Conservation (phyloP, 805 yeast genomes). For the Wickerhamiella shivajii region DNA sequence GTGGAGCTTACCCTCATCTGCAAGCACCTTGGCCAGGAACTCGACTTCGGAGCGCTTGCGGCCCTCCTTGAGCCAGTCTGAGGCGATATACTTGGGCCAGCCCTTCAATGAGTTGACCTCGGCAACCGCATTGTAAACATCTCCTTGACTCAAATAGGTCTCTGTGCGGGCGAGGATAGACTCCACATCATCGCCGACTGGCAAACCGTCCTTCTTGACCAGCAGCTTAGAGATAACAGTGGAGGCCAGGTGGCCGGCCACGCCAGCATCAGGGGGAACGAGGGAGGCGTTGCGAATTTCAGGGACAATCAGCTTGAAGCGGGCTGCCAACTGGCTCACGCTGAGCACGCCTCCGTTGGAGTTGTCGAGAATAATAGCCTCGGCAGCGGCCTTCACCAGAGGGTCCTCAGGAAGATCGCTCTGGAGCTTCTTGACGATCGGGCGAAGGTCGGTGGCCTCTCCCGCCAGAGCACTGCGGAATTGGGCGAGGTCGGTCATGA, state of each 20-base stretch:
- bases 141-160: slow-evolving; percentile 55
- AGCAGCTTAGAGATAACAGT: slow-evolving; percentile 59
- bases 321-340: slow-evolving; percentile 57
- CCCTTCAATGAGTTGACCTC: slow-evolving; percentile 84
- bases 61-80: slow-evolving; percentile 83
- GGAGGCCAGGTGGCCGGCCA: slow-evolving; percentile 81
- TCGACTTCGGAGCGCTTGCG: slow-evolving; percentile 82
- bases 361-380: slow-evolving; percentile 33
- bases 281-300: slow-evolving; percentile 81
- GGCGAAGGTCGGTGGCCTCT: slow-evolving; percentile 27
- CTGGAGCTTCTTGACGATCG: slow-evolving; percentile 21
- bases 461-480: slow-evolving; percentile 30
- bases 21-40: slow-evolving; percentile 43
- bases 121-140: slow-evolving; percentile 78
- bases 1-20: slow-evolving; percentile 25
- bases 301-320: slow-evolving; percentile 69
- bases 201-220: slow-evolving; percentile 64
- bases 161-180: slow-evolving; percentile 77
- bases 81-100: slow-evolving; percentile 79
- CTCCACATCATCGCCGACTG: slow-evolving; percentile 74
- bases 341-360: slow-evolving; percentile 50
- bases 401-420: slow-evolving; percentile 33
- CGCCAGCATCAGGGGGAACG: slow-evolving; percentile 90
- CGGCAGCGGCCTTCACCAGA: slow-evolving; percentile 35
- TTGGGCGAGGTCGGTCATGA: slow-evolving; percentile 32